These are phyloP conservation scores for Tolypocladium pustulatum DNA, from an alignment of 2,329 filamentous ascomycete genomes.

Conservation along the genomic window DNA sequence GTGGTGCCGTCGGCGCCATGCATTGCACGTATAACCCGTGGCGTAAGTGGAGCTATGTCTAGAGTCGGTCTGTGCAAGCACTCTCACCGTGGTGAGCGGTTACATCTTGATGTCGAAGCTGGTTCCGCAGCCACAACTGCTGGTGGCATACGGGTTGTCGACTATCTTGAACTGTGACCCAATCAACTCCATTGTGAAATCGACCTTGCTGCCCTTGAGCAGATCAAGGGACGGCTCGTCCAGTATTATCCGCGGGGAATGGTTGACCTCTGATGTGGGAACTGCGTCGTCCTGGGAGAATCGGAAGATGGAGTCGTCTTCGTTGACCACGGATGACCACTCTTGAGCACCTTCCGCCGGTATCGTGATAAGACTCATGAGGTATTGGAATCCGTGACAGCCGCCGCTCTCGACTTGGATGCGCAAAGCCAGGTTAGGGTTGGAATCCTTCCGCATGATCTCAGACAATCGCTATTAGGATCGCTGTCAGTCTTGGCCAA, in stretches of 20 bases:
- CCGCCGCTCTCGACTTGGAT: conserved; percentile 89
- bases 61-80: neutral
- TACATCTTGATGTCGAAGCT: conserved; percentile 86
- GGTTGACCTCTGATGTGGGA: conserved; percentile 14
- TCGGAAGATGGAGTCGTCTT: conserved; percentile 85
- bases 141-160: conserved; percentile 83
- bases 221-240: conserved; percentile 81
- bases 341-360: conserved; percentile 27
- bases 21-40: neutral
- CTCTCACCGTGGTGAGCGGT: neutral
- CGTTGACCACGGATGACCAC: conserved; percentile 30
- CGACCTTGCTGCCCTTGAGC: conserved; percentile 86
- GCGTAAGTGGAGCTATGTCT: conserved; percentile 1
- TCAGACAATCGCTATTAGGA: conserved; percentile 54
- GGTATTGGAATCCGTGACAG: conserved; percentile 95
- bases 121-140: conserved; percentile 93
- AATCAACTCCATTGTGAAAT: conserved; percentile 94
- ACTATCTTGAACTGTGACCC: conserved; percentile 85
- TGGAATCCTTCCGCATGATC: conserved; percentile 62
- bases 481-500: neutral
- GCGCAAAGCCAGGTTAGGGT: conserved; percentile 76
- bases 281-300: conserved; percentile 43
- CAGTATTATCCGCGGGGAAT: conserved; percentile 69
- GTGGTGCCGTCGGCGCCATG: neutral
- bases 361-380: conserved; percentile 73